Base-by-base conservation (phyloP, 2,329 filamentous ascomycete genomes). In the Penicillium sp. region DNA sequence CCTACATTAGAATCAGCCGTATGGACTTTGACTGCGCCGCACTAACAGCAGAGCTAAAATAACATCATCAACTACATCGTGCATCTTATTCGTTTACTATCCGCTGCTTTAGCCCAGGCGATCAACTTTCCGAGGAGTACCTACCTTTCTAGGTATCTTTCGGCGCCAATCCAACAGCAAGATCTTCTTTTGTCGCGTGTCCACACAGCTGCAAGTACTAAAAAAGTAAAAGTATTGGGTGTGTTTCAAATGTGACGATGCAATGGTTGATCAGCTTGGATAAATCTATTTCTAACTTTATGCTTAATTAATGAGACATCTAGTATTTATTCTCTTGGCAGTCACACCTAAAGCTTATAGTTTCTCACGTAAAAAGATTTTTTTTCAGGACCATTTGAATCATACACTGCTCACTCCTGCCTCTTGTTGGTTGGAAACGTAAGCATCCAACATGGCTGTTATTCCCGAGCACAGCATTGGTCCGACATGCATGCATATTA, bases 61-160 rank as follows among this genome's bases (percentile, higher is more conserved):
- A 35, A 35, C 30, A 16, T 4, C 30, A 30, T 30, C 28, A 16
- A 35, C 3, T 35, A n/a, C n/a, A n/a, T n/a, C n/a, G n/a, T n/a
- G n/a, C 30, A 35, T 35, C 30, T 3, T 16, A 35, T 35, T 35
- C 14, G 30, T 35, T 35, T 35, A 35, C 12, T 16, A 35, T 16
- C 30, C 30, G 30, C 30, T 35, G 30, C 30, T 35, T 33, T 35
- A 35, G 30, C n/a, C n/a, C 14, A 35, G 14, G 30, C 30, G 8
- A 35, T 35, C 30, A 33, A 3, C 8, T 43, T 43, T 21, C 52
- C 43, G 18, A 48, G 18, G 52, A 55, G 52, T 55, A 42, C 11
- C 47, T 55, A 23, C 52, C 52, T 28, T 55, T 55, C 35, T 48
- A 24, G 52, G 52, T 23, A 55, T 48, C 8, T 47, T 28, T 30